Evolutionary conservation across 306 rosid genomes (phyloP), one percentile per base, ranked within the genome.

Genomic region (Medicago arabica): DNA sequence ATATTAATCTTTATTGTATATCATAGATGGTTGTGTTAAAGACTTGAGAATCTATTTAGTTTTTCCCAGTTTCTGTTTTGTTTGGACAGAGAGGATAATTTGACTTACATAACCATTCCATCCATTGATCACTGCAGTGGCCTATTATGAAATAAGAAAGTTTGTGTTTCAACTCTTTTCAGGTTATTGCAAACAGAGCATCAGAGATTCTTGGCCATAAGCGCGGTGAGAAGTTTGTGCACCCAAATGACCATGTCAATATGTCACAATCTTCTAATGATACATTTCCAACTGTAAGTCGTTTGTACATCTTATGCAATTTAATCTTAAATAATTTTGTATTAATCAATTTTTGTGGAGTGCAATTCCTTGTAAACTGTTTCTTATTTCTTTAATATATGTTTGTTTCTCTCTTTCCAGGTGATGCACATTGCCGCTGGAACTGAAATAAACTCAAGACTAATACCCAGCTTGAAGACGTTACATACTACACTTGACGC

Each of bases 381-480:
- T 39, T 60, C 69, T 50, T 14, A 16, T 63, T 65, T 41, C 71
- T 19, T 58, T 81, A 18, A 53, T 34, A 47, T 50, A 6, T 17
- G 54, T 64, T 66, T 77, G 47, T n/a, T 67, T 39, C 34, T 23
- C 28, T 65, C 65, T 69, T 68, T 62, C 19, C 84, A 95, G 99
- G 99, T 95, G 78, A 95, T 95, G 97, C 99, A 95, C 85, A 95
- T 95, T 74, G 99, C 99, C 4, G 93, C 97, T 6, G 93, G 96
- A 60, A 83, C 63, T 81, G 97, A 95, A 86, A 66, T 90, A 67
- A 90, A 92, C 85, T 90, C 96, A 54, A 95, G 89, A 82, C 74
- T 95, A 43, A 79, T 95, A 70, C 99, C 99, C 28, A 86, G 88
- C 58, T 82, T 95, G 93, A 88, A 88, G 85, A 82, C 87, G 9